Conservation (phyloP, 148 eudicot genomes). For the Rhododendron williamsianum region DNA sequence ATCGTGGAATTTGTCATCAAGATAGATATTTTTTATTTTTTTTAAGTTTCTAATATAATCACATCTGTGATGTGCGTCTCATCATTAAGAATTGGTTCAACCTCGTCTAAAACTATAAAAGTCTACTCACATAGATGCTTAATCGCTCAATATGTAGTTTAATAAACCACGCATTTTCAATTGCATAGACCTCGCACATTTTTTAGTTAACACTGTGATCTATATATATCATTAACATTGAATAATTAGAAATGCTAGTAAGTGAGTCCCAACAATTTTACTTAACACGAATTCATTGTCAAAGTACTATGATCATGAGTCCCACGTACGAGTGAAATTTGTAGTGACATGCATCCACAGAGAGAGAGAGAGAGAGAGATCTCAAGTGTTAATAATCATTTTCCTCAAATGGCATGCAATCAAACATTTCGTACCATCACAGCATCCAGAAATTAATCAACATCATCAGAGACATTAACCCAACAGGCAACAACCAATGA, state of each 20-base stretch:
- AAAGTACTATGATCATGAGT: too few species aligned
- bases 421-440: not conserved
- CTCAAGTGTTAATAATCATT: not conserved
- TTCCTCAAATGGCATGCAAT: not conserved
- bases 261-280: not conserved
- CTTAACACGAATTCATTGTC: not conserved
- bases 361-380: not conserved
- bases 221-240: too few species aligned
- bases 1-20: too few species aligned
- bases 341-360: not conserved
- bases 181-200: too few species aligned
- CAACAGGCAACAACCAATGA: not conserved
- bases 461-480: not conserved
- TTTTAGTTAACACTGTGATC: too few species aligned
- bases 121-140: not conserved
- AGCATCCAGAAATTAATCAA: not conserved
- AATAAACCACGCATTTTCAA: not conserved
- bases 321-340: not conserved
- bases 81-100: not conserved
- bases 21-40: too few species aligned
- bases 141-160: too few species aligned
- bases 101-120: not conserved
- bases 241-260: too few species aligned
- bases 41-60: too few species aligned
- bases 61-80: not conserved